Evolutionary conservation across 257 asterid genomes (phyloP).

Genomic region (Scutellaria minor): DNA sequence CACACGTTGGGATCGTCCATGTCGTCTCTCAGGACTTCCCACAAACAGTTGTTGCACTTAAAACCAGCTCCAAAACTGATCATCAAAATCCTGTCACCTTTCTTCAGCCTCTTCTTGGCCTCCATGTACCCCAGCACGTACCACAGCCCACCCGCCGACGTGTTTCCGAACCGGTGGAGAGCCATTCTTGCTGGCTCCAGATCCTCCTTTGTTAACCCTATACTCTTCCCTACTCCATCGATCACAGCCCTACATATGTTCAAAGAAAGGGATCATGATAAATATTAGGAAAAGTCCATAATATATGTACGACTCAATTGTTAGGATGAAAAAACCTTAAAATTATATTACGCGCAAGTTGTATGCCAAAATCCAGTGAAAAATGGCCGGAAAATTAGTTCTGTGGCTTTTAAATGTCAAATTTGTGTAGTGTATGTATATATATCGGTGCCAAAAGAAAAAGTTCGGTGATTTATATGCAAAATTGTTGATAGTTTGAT

Average conservation of each 20-base stretch:
- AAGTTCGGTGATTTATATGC: too few relatives aligned
- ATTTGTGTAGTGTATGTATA: too few relatives aligned
- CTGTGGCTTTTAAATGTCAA: too few relatives aligned
- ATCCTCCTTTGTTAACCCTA: slow-evolving; percentile 51
- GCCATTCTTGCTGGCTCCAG: slow-evolving; percentile 66
- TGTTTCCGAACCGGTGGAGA: slow-evolving; percentile 67
- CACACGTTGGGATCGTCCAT: slow-evolving; percentile 52
- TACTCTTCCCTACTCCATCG: slow-evolving; percentile 52
- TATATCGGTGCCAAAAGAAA: too few relatives aligned
- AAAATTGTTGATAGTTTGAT: too few relatives aligned
- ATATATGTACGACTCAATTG: too few relatives aligned
- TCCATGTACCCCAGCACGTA: slow-evolving; percentile 72
- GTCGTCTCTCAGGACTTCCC: slow-evolving; percentile 58
- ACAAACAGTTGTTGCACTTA: slow-evolving; percentile 61
- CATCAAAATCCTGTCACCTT: slow-evolving; percentile 58
- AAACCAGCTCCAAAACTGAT: slow-evolving; percentile 66
- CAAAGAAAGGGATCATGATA: neutral
- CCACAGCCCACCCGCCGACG: slow-evolving; percentile 66
- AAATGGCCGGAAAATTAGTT: too few relatives aligned
- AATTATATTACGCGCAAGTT: too few relatives aligned
- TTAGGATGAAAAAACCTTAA: too few relatives aligned
- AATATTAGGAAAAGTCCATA: too few relatives aligned
- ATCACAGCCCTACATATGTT: slow-evolving; percentile 48
- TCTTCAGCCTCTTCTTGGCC: slow-evolving; percentile 63
- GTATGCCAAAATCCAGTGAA: too few relatives aligned